Evolutionary conservation across 1,284 basidiomycete species (phyloP), one percentile per base, ranked within the genome.

Genomic region (Puccinia hordei): DNA sequence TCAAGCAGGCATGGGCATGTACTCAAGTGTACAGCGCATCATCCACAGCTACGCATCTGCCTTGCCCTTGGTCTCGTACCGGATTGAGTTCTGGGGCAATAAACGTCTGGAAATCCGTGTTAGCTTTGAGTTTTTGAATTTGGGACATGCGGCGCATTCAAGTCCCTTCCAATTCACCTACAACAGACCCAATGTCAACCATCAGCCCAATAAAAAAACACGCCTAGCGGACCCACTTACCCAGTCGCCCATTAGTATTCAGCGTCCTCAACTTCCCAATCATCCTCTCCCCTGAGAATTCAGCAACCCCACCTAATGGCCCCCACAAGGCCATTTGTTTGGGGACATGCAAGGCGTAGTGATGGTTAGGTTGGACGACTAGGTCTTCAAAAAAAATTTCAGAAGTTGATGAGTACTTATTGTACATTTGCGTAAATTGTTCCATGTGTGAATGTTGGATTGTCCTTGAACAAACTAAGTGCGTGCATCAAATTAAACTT

Each of bases 321-420:
- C 73, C 73, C 73, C 73, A 74, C 17, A 12, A 19, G 35, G 22
- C 33, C 33, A 74, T 74, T 35, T 74, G 73, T 22, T 74, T 53
- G 15, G 73, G 73, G n/a, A 74, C 61, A n/a, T 74, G 51, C 15
- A 74, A 35, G 2, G 51, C 33, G 44, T 38, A 74, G 44, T 74
- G 38, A 12, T 41, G 38, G 38, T 41, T 41, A 6, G 38, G 38
- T 41, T 41, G 38, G 38, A 41, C 38, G 53, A 41, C 38, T 41
- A 41, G 38, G 38, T 41, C 38, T 41, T 4, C 12, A 12, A 6
- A 41, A 41, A 41, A 6, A 4, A 6, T 4, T 12, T 41, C 38
- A 4, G 38, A 12, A 41, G 38, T 41, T 6, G 38, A 41, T 41
- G 38, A 6, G 38, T 41, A 41, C 38, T 12, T 41, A 41, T 41